Evolutionary conservation across 2,329 filamentous ascomycete genomes (phyloP).

Genomic region (Botrytis aclada): DNA sequence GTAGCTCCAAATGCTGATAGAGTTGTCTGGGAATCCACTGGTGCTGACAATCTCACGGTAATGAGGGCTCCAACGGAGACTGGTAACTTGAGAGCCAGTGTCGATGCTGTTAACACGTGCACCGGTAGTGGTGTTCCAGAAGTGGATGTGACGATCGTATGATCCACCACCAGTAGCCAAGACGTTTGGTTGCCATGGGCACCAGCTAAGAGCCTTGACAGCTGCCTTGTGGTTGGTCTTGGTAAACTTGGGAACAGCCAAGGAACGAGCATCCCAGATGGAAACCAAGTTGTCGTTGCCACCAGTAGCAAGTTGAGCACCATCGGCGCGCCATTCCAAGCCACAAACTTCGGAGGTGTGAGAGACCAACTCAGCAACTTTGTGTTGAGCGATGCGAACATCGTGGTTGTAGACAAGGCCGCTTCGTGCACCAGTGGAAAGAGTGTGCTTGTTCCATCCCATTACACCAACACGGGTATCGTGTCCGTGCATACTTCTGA

Average conservation of each 20-base stretch:
- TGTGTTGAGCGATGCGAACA: constrained; percentile 95
- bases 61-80: constrained; percentile 90
- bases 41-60: constrained; percentile 98
- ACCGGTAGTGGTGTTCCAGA: constrained; percentile 99
- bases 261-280: constrained; percentile 96
- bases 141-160: constrained; percentile 97
- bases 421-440: constrained; percentile 91
- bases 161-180: constrained; percentile 94
- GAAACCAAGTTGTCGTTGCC: constrained; percentile 99
- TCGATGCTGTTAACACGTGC: constrained; percentile 99
- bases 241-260: constrained; percentile 94
- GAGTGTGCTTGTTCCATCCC: constrained; percentile 98
- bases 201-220: constrained; percentile 98
- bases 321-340: constrained; percentile 95
- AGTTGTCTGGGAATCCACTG: constrained; percentile 98
- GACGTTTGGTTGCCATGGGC: constrained; percentile 97
- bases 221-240: constrained; percentile 99
- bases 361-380: constrained; percentile 92
- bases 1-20: constrained; percentile 98
- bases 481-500: constrained; percentile 97
- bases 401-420: constrained; percentile 98
- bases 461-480: constrained; percentile 96
- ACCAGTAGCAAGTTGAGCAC: constrained; percentile 92
- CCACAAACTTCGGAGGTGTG: constrained; percentile 98
- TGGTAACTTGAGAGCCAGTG: constrained; percentile 95